Conservation (phyloP, 2,329 filamentous ascomycete genomes). For the Fusarium sp. region DNA sequence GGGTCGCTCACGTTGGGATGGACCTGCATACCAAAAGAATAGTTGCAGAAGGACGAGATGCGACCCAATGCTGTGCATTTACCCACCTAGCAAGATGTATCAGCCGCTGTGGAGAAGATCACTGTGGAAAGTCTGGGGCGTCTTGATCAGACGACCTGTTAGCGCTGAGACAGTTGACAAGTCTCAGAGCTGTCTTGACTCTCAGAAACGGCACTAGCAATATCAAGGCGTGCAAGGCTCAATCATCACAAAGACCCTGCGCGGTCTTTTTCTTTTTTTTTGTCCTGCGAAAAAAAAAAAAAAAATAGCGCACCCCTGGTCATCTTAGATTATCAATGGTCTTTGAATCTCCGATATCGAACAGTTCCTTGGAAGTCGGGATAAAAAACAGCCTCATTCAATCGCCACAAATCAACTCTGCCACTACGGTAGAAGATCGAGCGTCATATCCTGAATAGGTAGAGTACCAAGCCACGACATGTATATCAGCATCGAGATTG, state of each 20-base stretch:
- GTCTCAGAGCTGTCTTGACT: constrained; percentile 7
- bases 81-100: constrained; percentile 40
- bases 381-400: constrained; percentile 20
- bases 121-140: constrained; percentile 43
- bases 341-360: neutral
- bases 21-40: constrained; percentile 34
- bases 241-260: neutral
- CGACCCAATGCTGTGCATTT: constrained; percentile 26
- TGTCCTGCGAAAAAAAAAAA: neutral
- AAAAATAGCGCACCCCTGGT: constrained; percentile 36
- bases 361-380: neutral
- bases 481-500: neutral
- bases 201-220: neutral
- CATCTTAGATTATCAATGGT: neutral
- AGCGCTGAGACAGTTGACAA: constrained; percentile 21
- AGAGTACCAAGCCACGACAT: neutral
- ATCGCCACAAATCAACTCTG: neutral
- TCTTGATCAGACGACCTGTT: constrained; percentile 39
- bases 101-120: constrained; percentile 47
- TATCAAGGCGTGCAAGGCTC: neutral
- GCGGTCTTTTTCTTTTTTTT: neutral
- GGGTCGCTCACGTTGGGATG: constrained; percentile 31
- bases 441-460: neutral
- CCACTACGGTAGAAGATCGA: neutral
- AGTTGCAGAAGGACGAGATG: constrained; percentile 40